Percentiles rank a stretch among this genome's conserved stretches.
phyloP scores from a whole-genome alignment of 2,329 filamentous ascomycete species.

The Raffaelea ambrosiae region DNA sequence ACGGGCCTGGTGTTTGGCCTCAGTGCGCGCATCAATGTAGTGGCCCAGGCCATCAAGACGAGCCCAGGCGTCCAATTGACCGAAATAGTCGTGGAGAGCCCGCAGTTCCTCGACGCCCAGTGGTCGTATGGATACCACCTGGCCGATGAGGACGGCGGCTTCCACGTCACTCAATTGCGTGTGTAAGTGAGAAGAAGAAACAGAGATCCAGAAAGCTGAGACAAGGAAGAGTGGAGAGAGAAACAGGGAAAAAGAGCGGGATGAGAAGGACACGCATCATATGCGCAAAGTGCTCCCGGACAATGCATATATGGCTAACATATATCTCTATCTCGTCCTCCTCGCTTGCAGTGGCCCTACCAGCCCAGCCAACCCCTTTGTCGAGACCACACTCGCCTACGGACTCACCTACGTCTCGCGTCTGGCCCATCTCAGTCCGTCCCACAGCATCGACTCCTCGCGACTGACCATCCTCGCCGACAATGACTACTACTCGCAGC shows the following conservation, averaged over 20 bases:
- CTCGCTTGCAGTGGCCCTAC: conserved; percentile 30
- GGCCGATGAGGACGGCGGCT: conserved; percentile 63
- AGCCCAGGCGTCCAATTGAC: conserved; percentile 54
- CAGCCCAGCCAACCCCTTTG: conserved; percentile 64
- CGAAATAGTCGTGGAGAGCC: conserved; percentile 80
- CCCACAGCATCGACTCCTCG: conserved; percentile 53
- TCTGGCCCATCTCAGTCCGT: conserved; percentile 25
- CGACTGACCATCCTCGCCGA: conserved; percentile 85
- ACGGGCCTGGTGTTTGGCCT: conserved; percentile 66
- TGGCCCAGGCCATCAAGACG: conserved; percentile 48
- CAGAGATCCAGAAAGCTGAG: no score
- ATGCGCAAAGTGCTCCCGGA: no score
- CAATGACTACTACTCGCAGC: conserved; percentile 90
- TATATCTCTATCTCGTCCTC: no score
- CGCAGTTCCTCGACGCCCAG: conserved; percentile 78
- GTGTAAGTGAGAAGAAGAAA: conserved; percentile 63
- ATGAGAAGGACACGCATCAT: no score
- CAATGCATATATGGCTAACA: no score
- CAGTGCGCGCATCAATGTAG: conserved; percentile 57
- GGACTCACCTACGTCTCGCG: conserved; percentile 70
- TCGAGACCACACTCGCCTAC: conserved; percentile 85
- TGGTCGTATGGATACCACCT: conserved; percentile 82
- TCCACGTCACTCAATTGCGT: conserved; percentile 70
- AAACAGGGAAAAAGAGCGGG: no score
- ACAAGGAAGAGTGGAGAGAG: no score